phyloP scores from a whole-genome alignment of 2,329 filamentous ascomycete species.

The Aureobasidium zeae region DNA sequence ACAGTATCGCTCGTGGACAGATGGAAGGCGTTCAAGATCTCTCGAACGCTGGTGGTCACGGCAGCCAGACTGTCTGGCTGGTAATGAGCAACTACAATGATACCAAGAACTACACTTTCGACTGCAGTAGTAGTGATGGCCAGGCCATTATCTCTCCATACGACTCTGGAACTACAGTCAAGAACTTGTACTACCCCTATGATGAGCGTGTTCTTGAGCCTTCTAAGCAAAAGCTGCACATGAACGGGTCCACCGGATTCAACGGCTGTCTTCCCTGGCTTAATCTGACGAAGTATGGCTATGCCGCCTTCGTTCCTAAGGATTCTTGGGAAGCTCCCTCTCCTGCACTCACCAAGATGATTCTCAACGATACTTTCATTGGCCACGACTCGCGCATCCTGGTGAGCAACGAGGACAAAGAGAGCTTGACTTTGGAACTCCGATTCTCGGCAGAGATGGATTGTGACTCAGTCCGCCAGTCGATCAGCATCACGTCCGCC shows the following conservation, averaged over 20 bases:
- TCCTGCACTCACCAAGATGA: slow-evolving; percentile 52
- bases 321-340: slow-evolving; percentile 42
- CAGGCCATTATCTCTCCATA: slow-evolving; percentile 50
- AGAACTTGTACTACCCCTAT: slow-evolving; percentile 55
- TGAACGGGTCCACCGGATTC: slow-evolving; percentile 38
- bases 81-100: slow-evolving; percentile 43
- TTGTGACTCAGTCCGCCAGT: slow-evolving; percentile 45
- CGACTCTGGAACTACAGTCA: slow-evolving; percentile 44
- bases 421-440: slow-evolving; percentile 43
- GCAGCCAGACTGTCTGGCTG: slow-evolving; percentile 36
- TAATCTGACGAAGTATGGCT: slow-evolving; percentile 48
- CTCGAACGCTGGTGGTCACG: slow-evolving; percentile 27
- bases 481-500: slow-evolving; percentile 45
- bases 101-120: slow-evolving; percentile 46
- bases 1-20: slow-evolving; percentile 47
- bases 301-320: slow-evolving; percentile 50
- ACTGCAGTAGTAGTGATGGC: slow-evolving; percentile 41
- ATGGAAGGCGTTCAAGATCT: slow-evolving; percentile 44
- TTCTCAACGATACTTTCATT: slow-evolving; percentile 30
- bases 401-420: slow-evolving; percentile 37
- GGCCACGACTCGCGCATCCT: slow-evolving; percentile 51
- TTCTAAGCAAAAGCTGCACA: slow-evolving; percentile 39
- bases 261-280: slow-evolving; percentile 50
- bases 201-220: slow-evolving; percentile 44
- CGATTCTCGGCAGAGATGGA: slow-evolving; percentile 54